These are phyloP conservation scores for Acanthamoeba castellanii DNA, from an alignment of 208 protist species.

Conservation along the genomic window DNA sequence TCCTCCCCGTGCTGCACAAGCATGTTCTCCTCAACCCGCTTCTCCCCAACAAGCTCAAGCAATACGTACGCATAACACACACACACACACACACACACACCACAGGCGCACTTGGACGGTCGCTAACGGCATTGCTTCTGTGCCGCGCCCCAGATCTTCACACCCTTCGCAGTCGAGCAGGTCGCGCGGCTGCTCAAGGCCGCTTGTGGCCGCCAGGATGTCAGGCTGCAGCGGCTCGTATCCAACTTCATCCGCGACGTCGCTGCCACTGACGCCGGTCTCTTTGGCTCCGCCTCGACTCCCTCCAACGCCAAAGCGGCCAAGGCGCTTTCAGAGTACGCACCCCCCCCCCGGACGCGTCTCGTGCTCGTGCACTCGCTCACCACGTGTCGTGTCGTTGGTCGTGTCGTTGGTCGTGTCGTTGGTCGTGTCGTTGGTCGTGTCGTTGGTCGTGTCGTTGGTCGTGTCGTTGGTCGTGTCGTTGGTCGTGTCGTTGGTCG, in stretches of 20 bases:
- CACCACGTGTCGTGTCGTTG: neutral
- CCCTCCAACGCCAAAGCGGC: neutral
- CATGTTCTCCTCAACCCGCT: neutral
- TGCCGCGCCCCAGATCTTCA: neutral
- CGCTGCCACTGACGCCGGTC: neutral
- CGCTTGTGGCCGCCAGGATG: neutral
- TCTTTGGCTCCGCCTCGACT: neutral
- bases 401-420: too few relatives aligned
- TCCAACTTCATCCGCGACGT: neutral
- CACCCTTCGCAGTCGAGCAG: neutral
- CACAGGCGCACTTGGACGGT: too few relatives aligned
- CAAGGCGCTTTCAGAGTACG: neutral
- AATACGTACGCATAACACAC: neutral
- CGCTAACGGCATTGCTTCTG: too few relatives aligned
- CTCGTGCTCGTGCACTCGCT: neutral
- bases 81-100: too few relatives aligned
- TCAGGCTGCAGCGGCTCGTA: neutral
- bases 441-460: too few relatives aligned
- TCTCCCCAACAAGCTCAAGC: conserved; percentile 15
- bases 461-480: too few relatives aligned
- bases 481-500: too few relatives aligned
- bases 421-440: too few relatives aligned
- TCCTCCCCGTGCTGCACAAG: neutral
- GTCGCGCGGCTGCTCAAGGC: neutral
- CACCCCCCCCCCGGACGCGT: too few relatives aligned